A percentile compares a stretch with the other conserved stretches of the same genome.
phyloP scores from a whole-genome alignment of 2,329 filamentous ascomycete species.

The Sporothrix curviconia region DNA sequence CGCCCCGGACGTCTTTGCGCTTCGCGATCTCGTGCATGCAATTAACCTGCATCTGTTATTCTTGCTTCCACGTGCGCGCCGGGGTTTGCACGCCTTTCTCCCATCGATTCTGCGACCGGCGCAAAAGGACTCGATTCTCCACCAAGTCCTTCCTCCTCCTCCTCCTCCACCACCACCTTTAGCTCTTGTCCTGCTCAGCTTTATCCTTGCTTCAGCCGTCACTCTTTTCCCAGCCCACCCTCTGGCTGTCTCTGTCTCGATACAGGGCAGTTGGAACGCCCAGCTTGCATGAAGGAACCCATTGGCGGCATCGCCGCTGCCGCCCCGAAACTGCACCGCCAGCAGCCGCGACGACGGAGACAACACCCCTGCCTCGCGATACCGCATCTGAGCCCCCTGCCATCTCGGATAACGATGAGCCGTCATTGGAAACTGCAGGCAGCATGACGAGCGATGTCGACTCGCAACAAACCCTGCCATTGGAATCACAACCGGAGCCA shows the following conservation, averaged over 20 bases:
- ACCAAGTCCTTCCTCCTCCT: neutral
- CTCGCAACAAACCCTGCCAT: too few species aligned
- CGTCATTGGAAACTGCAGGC: too few species aligned
- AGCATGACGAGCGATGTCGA: too few species aligned
- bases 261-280: neutral
- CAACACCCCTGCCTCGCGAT: neutral
- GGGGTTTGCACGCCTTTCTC: neutral
- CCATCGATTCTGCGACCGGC: neutral
- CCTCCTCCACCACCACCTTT: neutral
- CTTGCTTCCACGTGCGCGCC: neutral
- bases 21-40: neutral
- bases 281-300: slow-evolving; percentile 10
- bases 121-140: neutral
- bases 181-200: too few species aligned
- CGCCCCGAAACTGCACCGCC: slow-evolving; percentile 1
- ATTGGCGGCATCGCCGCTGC: slow-evolving; percentile 10
- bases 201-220: too few species aligned
- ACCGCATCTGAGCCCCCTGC: too few species aligned
- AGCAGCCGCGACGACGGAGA: neutral
- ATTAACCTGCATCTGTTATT: neutral
- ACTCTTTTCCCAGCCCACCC: neutral
- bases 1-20: neutral
- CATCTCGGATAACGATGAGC: too few species aligned
- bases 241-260: neutral
- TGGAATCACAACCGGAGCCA: neutral